These are phyloP conservation scores for Fusarium sulawesiense DNA, from an alignment of 2,329 filamentous ascomycete species.

Conservation along the genomic window DNA sequence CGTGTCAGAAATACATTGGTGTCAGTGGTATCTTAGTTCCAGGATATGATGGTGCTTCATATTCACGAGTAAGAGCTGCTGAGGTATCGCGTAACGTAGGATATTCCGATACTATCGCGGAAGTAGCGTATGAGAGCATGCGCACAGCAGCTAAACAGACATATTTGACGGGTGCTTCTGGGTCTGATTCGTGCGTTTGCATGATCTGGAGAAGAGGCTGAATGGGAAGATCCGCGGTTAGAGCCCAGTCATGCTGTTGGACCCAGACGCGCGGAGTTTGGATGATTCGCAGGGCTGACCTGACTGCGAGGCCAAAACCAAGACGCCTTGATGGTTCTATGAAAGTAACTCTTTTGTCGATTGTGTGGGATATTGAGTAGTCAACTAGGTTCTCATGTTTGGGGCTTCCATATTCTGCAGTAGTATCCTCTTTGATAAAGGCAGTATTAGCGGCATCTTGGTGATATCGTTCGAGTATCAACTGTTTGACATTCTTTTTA, in stretches of 20 bases:
- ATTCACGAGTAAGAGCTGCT: constrained; percentile 55
- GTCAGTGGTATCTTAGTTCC: constrained; percentile 57
- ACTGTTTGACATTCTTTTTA: constrained; percentile 59
- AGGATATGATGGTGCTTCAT: constrained; percentile 36
- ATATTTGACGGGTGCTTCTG: constrained; percentile 59
- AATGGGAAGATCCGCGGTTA: constrained; percentile 60
- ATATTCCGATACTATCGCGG: constrained; percentile 58
- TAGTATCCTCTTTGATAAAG: constrained; percentile 36
- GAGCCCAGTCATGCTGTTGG: constrained; percentile 68
- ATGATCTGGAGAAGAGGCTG: constrained; percentile 59
- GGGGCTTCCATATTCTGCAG: constrained; percentile 61
- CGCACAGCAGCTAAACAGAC: constrained; percentile 64
- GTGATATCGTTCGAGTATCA: constrained; percentile 47
- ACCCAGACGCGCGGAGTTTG: constrained; percentile 66
- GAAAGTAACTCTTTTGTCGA: constrained; percentile 57
- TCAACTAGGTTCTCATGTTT: constrained; percentile 51
- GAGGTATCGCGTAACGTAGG: constrained; percentile 58
- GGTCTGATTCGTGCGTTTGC: constrained; percentile 49
- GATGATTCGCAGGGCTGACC: constrained; percentile 60
- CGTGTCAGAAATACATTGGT: constrained; percentile 69
- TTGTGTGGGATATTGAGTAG: constrained; percentile 51
- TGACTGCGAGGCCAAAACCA: constrained; percentile 66
- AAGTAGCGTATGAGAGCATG: constrained; percentile 63
- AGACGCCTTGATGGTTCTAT: constrained; percentile 61
- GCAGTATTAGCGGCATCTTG: not conserved